Conservation (phyloP, 75 land plant species). For the Selaginella tamariscina region DNA sequence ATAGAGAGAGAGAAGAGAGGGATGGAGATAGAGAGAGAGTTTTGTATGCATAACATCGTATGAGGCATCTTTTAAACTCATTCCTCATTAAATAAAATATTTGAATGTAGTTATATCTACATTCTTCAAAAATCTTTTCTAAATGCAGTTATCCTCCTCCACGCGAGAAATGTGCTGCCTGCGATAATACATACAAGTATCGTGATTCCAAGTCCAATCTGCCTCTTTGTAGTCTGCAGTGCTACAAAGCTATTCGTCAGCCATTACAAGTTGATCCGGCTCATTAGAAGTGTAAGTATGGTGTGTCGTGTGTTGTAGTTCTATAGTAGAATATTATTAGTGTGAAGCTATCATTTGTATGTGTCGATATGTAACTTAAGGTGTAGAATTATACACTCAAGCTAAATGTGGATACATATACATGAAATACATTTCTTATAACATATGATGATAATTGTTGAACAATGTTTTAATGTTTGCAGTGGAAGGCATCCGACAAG, state of each 20-base stretch:
- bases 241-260: constrained; percentile 61
- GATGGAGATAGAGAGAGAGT: no score
- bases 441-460: no score
- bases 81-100: constrained; percentile 1
- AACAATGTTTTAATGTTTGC: no score
- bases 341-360: no score
- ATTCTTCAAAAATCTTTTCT: not conserved
- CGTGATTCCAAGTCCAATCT: constrained; percentile 85
- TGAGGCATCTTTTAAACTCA: not conserved
- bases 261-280: not conserved
- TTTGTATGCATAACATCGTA: not conserved
- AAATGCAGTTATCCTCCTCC: constrained; percentile 81
- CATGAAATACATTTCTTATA: no score
- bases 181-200: constrained; percentile 82
- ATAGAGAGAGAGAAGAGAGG: no score
- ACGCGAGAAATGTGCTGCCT: constrained; percentile 93
- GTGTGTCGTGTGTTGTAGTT: no score
- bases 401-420: no score
- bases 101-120: not conserved
- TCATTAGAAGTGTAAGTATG: not conserved
- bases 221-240: constrained; percentile 93
- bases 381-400: no score
- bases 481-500: no score
- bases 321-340: no score
- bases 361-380: no score